Conservation (phyloP, 2,329 filamentous ascomycete species). For the Ceratocystis lukuohia region DNA sequence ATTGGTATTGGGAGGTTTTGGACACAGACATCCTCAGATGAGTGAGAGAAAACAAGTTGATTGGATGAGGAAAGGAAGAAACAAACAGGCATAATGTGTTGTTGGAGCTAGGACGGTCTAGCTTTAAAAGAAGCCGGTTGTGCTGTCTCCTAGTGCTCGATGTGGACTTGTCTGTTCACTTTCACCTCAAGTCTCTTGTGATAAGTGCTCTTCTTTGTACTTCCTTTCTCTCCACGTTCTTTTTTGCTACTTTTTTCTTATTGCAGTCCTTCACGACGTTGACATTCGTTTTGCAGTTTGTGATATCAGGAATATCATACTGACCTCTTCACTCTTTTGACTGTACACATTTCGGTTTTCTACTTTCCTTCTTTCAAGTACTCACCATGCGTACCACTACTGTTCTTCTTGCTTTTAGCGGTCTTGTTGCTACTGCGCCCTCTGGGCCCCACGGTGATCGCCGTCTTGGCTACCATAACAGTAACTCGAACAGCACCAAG, state of each 20-base stretch:
- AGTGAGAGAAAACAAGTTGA: not conserved
- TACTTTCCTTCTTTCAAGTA: not conserved
- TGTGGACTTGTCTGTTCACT: not conserved
- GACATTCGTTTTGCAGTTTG: not conserved
- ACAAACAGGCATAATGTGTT: not conserved
- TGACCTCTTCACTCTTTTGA: not conserved
- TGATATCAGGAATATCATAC: not conserved
- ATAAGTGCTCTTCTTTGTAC: constrained; percentile 1
- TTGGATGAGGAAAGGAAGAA: not conserved
- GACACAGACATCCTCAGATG: not conserved
- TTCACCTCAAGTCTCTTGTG: constrained; percentile 1
- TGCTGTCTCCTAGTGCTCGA: not conserved
- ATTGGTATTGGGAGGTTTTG: not conserved
- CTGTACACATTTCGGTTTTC: not conserved
- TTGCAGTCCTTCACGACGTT: not conserved
- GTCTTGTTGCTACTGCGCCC: constrained; percentile 6
- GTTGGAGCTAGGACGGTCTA: not conserved
- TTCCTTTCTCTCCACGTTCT: not conserved
- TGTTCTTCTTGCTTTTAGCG: constrained; percentile 4
- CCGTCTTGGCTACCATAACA: not conserved
- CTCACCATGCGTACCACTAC: constrained; percentile 13
- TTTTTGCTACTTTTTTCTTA: not conserved
- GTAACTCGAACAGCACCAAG: not conserved
- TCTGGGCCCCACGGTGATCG: not conserved
- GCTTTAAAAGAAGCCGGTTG: not conserved